Percentiles rank a stretch among this genome's conserved stretches.
phyloP scores from a whole-genome alignment of 2,329 filamentous ascomycete species.

The Ceratocystis cubensis region DNA sequence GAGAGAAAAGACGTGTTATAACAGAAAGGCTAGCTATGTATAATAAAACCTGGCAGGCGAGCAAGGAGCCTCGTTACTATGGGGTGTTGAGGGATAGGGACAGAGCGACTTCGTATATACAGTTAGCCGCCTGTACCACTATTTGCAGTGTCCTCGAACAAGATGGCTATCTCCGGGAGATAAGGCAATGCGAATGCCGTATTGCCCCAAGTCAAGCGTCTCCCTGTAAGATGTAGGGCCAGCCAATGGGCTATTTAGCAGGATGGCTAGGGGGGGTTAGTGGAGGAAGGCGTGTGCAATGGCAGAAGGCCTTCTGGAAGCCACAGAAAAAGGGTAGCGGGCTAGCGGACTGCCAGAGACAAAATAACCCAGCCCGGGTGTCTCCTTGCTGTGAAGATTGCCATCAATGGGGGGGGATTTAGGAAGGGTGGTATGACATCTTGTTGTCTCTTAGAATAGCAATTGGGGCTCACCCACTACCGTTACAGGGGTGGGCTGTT shows the following conservation, averaged over 20 bases:
- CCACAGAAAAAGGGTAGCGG: not conserved
- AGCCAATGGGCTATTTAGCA: not conserved
- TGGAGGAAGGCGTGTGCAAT: not conserved
- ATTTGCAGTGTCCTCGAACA: not conserved
- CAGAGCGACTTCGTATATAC: not conserved
- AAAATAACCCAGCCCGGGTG: no score
- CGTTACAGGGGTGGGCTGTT: not conserved
- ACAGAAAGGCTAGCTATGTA: no score
- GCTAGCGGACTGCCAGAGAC: no score
- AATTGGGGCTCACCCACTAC: not conserved
- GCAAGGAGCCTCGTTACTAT: no score
- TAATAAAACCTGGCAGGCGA: no score
- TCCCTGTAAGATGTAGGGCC: not conserved
- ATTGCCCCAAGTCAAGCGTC: not conserved
- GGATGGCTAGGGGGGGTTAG: no score
- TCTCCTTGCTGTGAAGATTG: not conserved
- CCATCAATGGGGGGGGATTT: not conserved
- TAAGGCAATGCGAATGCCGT: not conserved
- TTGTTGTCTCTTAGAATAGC: not conserved
- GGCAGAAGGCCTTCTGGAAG: not conserved
- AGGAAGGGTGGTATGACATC: not conserved
- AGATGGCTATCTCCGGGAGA: not conserved
- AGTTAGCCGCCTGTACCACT: constrained; percentile 7
- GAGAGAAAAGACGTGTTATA: no score
- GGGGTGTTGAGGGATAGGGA: not conserved